Evolutionary conservation across 352 stramenopile genomes (phyloP).

Genomic region (Aphanomyces euteiches): DNA sequence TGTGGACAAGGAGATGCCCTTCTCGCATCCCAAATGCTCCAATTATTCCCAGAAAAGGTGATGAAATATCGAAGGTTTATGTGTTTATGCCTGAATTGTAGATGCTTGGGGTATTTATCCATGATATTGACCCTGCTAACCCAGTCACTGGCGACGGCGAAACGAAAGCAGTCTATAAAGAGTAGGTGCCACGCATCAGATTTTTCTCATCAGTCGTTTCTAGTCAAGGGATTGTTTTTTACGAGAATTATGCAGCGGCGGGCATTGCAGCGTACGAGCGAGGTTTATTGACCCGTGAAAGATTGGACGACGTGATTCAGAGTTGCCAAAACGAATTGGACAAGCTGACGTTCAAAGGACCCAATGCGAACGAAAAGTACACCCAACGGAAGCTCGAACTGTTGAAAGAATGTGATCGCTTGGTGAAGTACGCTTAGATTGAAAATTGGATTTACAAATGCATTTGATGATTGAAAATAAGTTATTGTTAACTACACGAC

Average conservation of each 20-base stretch:
- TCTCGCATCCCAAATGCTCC: slow-evolving; percentile 58
- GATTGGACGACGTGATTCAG: slow-evolving; percentile 34
- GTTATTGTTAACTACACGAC: not conserved
- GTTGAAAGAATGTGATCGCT: not conserved
- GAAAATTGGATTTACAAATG: not conserved
- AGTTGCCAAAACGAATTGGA: slow-evolving; percentile 15
- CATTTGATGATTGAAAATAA: slow-evolving; percentile 5
- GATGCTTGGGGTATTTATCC: slow-evolving; percentile 65
- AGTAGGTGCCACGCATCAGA: slow-evolving; percentile 40
- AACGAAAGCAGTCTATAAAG: slow-evolving; percentile 50
- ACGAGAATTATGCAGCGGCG: slow-evolving; percentile 63
- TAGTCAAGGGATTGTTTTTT: slow-evolving; percentile 73
- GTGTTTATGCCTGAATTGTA: not conserved
- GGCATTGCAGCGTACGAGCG: slow-evolving; percentile 56
- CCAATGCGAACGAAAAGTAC: not conserved
- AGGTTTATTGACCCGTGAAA: slow-evolving; percentile 47
- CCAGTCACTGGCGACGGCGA: slow-evolving; percentile 60
- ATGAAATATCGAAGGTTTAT: slow-evolving; percentile 2
- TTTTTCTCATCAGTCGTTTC: not conserved
- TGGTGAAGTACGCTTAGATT: not conserved
- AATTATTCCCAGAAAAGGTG: slow-evolving; percentile 54
- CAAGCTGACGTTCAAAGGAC: slow-evolving; percentile 7
- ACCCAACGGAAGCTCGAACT: slow-evolving; percentile 8
- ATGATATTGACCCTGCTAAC: slow-evolving; percentile 63
- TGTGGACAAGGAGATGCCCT: slow-evolving; percentile 75